Conservation (phyloP, 1,284 basidiomycete genomes). For the Cutaneotrichosporon mucoides region DNA sequence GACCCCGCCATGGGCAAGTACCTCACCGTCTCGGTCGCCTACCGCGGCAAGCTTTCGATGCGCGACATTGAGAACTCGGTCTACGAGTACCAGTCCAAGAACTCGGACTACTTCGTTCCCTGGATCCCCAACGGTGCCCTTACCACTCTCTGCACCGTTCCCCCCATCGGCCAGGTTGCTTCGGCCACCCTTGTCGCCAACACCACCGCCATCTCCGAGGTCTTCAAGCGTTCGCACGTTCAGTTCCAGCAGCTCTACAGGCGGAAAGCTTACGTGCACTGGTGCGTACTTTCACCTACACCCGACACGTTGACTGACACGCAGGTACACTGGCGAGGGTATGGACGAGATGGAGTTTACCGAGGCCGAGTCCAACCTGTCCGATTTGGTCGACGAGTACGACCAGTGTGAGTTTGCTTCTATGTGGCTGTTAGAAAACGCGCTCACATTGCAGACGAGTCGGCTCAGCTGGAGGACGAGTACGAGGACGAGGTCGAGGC, state of each 20-base stretch:
- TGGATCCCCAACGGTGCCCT: constrained; percentile 46
- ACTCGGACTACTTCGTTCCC: constrained; percentile 42
- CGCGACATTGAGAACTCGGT: constrained; percentile 41
- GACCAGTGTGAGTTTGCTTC: constrained; percentile 30
- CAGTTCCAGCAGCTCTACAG: constrained; percentile 64
- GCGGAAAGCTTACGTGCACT: constrained; percentile 79
- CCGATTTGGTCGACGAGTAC: constrained; percentile 46
- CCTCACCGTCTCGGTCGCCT: constrained; percentile 44
- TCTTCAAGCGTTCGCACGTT: constrained; percentile 77
- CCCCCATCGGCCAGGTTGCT: constrained; percentile 71
- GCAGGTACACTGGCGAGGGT: constrained; percentile 71
- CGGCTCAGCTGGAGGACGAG: constrained; percentile 33
- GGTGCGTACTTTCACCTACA: constrained; percentile 34
- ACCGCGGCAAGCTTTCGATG: constrained; percentile 43
- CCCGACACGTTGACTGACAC: too few relatives aligned
- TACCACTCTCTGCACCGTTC: constrained; percentile 67
- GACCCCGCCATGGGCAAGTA: constrained; percentile 45
- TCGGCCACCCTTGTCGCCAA: constrained; percentile 77
- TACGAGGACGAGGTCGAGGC: constrained; percentile 27
- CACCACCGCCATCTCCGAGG: constrained; percentile 73
- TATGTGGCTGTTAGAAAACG: neutral
- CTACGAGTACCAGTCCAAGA: constrained; percentile 45
- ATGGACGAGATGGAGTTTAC: constrained; percentile 92
- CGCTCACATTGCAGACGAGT: constrained; percentile 21
- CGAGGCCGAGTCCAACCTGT: constrained; percentile 54